Percentiles rank a stretch among this genome's conserved stretches.
These are phyloP conservation scores for Talaromyces atroroseus DNA, from an alignment of 2,329 filamentous ascomycete genomes.

Conservation along the genomic window DNA sequence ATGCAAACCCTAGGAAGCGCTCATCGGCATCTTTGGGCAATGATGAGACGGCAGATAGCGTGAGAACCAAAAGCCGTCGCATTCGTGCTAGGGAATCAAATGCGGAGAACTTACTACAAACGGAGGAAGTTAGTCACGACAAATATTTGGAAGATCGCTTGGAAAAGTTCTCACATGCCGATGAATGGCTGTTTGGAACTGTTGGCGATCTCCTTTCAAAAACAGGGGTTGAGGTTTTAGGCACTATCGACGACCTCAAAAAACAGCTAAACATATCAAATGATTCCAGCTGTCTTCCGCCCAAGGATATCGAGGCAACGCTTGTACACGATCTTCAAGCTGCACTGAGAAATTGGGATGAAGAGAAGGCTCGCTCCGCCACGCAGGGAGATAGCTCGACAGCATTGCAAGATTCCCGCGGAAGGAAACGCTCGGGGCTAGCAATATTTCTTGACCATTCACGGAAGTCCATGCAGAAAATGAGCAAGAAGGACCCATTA, in stretches of 20 bases:
- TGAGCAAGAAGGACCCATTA: constrained; percentile 35
- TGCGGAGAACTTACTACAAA: constrained; percentile 41
- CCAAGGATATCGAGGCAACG: constrained; percentile 21
- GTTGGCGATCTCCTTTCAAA: constrained; percentile 49
- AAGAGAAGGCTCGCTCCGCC: constrained; percentile 40
- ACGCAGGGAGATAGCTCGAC: constrained; percentile 47
- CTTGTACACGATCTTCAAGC: constrained; percentile 43
- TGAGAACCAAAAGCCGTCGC: constrained; percentile 55
- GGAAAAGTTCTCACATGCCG: constrained; percentile 49
- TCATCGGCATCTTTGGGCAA: constrained; percentile 57
- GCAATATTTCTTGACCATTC: constrained; percentile 55
- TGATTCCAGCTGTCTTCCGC: constrained; percentile 15
- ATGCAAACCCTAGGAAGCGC: constrained; percentile 49
- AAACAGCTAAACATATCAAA: constrained; percentile 20
- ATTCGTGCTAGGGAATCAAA: constrained; percentile 56
- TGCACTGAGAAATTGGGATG: constrained; percentile 40
- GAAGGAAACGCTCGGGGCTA: constrained; percentile 44
- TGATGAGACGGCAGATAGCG: constrained; percentile 52
- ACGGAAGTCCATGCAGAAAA: constrained; percentile 40
- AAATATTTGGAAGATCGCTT: constrained; percentile 52
- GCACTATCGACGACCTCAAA: constrained; percentile 37
- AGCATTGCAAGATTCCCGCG: constrained; percentile 43
- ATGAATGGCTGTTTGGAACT: constrained; percentile 54
- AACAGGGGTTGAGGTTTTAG: constrained; percentile 44
- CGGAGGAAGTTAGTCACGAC: constrained; percentile 47